phyloP scores from a whole-genome alignment of 2,329 filamentous ascomycete species.

The Calonectria hawksworthii region DNA sequence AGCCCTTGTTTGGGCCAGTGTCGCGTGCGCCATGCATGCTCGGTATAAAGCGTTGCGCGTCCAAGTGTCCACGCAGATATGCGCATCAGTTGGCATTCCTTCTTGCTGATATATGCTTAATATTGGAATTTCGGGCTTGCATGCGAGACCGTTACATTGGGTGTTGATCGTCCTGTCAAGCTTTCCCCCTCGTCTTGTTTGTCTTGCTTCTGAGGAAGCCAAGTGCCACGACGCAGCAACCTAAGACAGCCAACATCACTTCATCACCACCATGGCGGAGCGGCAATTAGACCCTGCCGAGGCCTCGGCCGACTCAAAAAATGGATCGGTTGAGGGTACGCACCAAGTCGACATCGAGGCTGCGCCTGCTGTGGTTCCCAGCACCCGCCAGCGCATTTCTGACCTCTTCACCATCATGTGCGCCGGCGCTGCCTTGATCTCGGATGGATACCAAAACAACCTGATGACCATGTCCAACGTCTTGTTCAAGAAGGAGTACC shows the following conservation, averaged over 20 bases:
- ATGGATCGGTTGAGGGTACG: background rate
- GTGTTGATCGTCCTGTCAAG: background rate
- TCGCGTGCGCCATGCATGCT: slow-evolving; percentile 14
- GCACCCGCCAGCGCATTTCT: slow-evolving; percentile 16
- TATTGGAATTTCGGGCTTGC: background rate
- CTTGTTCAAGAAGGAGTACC: slow-evolving; percentile 50
- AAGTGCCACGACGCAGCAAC: background rate
- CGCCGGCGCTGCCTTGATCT: slow-evolving; percentile 51
- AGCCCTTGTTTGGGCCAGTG: background rate
- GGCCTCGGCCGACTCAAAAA: background rate
- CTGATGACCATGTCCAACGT: slow-evolving; percentile 53
- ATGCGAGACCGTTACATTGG: background rate
- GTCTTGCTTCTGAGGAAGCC: background rate
- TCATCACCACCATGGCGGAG: slow-evolving; percentile 8
- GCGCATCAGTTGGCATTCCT: background rate
- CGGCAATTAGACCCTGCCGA: slow-evolving; percentile 2
- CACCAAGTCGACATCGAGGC: slow-evolving; percentile 12
- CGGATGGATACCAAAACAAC: slow-evolving; percentile 55
- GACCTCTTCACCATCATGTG: slow-evolving; percentile 38
- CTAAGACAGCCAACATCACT: background rate
- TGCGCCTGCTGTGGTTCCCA: background rate
- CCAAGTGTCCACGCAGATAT: background rate
- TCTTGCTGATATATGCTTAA: slow-evolving; percentile 7
- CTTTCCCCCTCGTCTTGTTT: background rate
- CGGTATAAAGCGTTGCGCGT: slow-evolving; percentile 10